Base-by-base conservation (phyloP, 2,329 filamentous ascomycete species). In the Massarina eburnea region DNA sequence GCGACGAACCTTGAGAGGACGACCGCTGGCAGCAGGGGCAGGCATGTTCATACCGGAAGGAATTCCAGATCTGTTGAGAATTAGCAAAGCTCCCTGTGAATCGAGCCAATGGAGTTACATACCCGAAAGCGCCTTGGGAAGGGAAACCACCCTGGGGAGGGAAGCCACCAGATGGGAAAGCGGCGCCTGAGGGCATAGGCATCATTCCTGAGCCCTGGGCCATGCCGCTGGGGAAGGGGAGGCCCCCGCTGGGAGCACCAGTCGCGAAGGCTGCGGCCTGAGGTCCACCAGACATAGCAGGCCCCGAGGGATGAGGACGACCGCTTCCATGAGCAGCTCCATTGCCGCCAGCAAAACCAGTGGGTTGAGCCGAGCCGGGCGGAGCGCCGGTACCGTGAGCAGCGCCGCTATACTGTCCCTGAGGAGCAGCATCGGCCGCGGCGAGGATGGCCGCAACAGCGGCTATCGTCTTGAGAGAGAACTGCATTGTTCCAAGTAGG, bases 391-490 rank as follows among this genome's bases (percentile, higher is more conserved):
- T 39, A n/a, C 42, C 24, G 21, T 45, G 34, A 8, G 20, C 15
- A 18, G 22, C n/a, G 20, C 39, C n/a, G 17, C 41, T 34, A 24
- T 18, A n/a, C n/a, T n/a, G 24, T 14, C 51, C 27, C 21, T 46
- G 45, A 40, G 54, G 57, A 37, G 51, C 51, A 18, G 52, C 57
- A 3, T 59, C 51, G 20, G 47, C 48, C 38, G 46, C 51, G 15
- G 55, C 46, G n/a, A 59, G 37, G 33, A 62, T 39, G 39, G 57
- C 43, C 29, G 55, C 53, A 37, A 51, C 47, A 8, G 57, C 46
- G 34, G 55, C 49, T 32, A 62, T 43, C 20, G 59, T 59, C 12
- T 49, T 48, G 18, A 55, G 43, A 37, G 54, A 52, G 49, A 61
- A 58, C 40, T 51, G 58, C 59, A 62, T 62, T 22, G 17, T 51